Conservation (phyloP, 2,329 filamentous ascomycete genomes). For the Cercospora beticola region DNA sequence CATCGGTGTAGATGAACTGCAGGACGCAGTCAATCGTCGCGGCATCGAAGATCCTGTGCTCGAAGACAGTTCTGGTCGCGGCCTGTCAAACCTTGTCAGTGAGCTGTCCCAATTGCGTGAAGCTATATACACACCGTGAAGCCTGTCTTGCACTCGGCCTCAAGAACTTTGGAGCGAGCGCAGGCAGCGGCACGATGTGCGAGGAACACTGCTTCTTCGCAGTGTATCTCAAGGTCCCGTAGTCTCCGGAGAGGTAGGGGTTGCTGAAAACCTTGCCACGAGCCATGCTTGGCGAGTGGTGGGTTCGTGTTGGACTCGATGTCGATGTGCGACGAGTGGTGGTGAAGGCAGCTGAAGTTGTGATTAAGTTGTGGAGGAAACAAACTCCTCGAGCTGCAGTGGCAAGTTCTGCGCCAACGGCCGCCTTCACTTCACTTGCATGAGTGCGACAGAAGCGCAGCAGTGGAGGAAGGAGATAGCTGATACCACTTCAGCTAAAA, state of each 20-base stretch:
- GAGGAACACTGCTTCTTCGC: slow-evolving; percentile 11
- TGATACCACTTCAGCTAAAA: background rate
- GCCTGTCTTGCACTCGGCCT: slow-evolving; percentile 9
- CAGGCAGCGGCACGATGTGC: slow-evolving; percentile 23
- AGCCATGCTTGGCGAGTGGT: background rate
- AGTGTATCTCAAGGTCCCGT: slow-evolving; percentile 24
- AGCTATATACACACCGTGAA: background rate
- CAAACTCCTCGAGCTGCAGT: background rate
- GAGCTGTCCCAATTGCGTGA: background rate
- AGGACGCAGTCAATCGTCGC: slow-evolving; percentile 21
- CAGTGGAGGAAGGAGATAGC: background rate
- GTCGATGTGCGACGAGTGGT: background rate
- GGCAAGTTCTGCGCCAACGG: background rate
- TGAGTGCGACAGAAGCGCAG: background rate
- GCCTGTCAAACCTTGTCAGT: background rate
- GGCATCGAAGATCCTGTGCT: slow-evolving; percentile 17
- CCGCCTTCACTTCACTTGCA: background rate
- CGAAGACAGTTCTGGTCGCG: slow-evolving; percentile 2
- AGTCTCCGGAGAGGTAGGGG: slow-evolving; percentile 6
- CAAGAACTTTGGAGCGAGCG: slow-evolving; percentile 15
- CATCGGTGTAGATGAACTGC: slow-evolving; percentile 21
- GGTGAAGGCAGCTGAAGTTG: background rate
- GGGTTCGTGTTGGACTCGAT: background rate
- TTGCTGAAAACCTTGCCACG: background rate
- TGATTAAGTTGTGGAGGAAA: background rate